A percentile compares a stretch with the other conserved stretches of the same genome.
Conservation (phyloP, 2,329 filamentous ascomycete species). For the Epichloe uncinata region DNA sequence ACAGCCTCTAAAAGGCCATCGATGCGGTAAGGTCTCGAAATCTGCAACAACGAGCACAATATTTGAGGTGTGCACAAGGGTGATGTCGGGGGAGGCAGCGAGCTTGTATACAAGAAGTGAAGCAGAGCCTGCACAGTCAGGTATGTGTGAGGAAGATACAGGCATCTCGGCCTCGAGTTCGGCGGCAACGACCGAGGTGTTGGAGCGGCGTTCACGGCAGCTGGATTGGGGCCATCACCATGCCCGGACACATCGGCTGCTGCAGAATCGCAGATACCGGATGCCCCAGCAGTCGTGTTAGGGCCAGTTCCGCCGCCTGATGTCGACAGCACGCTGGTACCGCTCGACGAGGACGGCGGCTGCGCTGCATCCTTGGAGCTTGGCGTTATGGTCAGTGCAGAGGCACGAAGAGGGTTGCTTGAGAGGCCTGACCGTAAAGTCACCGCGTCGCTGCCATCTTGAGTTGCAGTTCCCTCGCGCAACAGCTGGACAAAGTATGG, state of each 20-base stretch:
- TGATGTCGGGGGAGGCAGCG: constrained; percentile 64
- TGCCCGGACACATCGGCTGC: constrained; percentile 18
- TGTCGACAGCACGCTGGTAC: constrained; percentile 27
- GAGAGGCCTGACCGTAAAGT: constrained; percentile 56
- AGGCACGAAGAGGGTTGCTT: constrained; percentile 53
- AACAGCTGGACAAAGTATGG: constrained; percentile 91
- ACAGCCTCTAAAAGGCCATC: constrained; percentile 88
- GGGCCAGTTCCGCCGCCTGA: constrained; percentile 10
- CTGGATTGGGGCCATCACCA: constrained; percentile 28
- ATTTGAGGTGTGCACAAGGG: constrained; percentile 87
- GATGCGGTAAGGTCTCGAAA: constrained; percentile 84
- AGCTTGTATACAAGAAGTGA: constrained; percentile 87
- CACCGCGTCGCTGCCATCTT: constrained; percentile 60
- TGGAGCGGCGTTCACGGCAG: constrained; percentile 38
- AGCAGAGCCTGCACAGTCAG: constrained; percentile 82
- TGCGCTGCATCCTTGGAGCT: constrained; percentile 40
- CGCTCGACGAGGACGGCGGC: constrained; percentile 26
- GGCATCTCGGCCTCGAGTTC: constrained; percentile 60
- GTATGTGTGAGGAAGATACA: constrained; percentile 88
- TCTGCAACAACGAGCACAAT: constrained; percentile 84
- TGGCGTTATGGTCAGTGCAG: constrained; percentile 73
- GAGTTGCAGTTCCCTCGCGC: constrained; percentile 61
- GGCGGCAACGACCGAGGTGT: constrained; percentile 45
- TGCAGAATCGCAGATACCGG: constrained; percentile 26
- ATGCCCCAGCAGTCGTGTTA: background rate